Evolutionary conservation across 139 green algal genomes (phyloP).

Genomic region (Trebouxia sp.): DNA sequence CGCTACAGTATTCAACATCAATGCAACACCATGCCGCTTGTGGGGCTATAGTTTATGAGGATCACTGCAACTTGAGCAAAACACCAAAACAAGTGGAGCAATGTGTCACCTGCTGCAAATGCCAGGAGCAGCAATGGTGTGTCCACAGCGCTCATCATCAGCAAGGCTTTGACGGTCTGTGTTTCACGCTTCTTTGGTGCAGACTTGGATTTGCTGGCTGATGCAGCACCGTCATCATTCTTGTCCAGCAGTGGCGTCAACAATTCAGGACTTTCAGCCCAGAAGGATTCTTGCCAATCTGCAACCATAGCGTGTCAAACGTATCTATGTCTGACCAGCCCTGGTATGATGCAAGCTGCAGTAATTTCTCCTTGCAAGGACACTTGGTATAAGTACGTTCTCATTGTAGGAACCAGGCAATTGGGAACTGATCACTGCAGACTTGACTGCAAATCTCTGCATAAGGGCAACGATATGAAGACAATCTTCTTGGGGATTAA

Average conservation of each 20-base stretch:
- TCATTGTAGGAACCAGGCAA: no score
- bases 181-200: not conserved
- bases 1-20: no score
- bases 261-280: not conserved
- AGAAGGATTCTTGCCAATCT: conserved; percentile 9
- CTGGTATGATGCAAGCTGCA: no score
- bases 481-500: not conserved
- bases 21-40: no score
- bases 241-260: conserved; percentile 43
- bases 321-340: no score
- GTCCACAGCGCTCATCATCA: conserved; percentile 57
- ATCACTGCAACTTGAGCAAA: no score
- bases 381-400: no score
- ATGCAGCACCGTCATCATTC: not conserved
- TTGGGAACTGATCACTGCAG: no score
- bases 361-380: no score
- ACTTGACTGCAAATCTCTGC: no score
- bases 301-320: not conserved
- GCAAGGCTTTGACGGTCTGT: conserved; percentile 46
- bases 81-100: not conserved
- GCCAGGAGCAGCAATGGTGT: conserved; percentile 28
- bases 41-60: no score
- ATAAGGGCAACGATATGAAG: not conserved
- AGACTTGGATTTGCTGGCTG: not conserved
- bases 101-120: conserved; percentile 31